A percentile compares a stretch with the other conserved stretches of the same genome.
These are phyloP conservation scores for Soucietia sequanensis DNA, from an alignment of 805 yeast genomes.

Conservation along the genomic window DNA sequence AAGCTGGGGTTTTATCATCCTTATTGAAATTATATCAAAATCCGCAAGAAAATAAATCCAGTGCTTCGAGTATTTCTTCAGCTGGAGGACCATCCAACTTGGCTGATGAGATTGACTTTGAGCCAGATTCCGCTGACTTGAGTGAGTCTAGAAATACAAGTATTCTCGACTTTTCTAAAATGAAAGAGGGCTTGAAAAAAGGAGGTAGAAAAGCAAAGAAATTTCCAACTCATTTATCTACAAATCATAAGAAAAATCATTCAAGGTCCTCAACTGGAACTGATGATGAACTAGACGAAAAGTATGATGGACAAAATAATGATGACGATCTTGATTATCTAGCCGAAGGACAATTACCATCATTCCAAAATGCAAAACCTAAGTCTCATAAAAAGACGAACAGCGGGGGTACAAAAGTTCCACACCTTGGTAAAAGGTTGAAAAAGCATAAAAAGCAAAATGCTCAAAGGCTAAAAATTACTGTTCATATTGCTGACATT, in stretches of 20 bases:
- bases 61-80: slow-evolving; percentile 15
- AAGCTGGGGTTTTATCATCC: slow-evolving; percentile 84
- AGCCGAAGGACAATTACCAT: too few relatives aligned
- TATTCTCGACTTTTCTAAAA: slow-evolving; percentile 19
- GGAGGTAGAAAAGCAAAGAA: slow-evolving; percentile 16
- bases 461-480: slow-evolving; percentile 63
- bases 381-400: slow-evolving; percentile 26
- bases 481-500: slow-evolving; percentile 89
- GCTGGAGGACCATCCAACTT: too few relatives aligned
- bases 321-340: too few relatives aligned
- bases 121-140: slow-evolving; percentile 7
- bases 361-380: slow-evolving; percentile 45
- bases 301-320: slow-evolving; percentile 12
- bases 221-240: neutral
- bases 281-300: slow-evolving; percentile 4
- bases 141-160: slow-evolving; percentile 7
- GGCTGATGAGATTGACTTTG: slow-evolving; percentile 28
- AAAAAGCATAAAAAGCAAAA: slow-evolving; percentile 34
- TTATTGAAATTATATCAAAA: slow-evolving; percentile 67
- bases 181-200: slow-evolving; percentile 25
- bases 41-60: slow-evolving; percentile 30
- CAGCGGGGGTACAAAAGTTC: slow-evolving; percentile 19
- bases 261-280: slow-evolving; percentile 8
- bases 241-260: slow-evolving; percentile 4
- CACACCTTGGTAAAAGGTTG: slow-evolving; percentile 34